Base-by-base conservation (phyloP, 2,329 filamentous ascomycete genomes). In the Cladophialophora immunda region DNA sequence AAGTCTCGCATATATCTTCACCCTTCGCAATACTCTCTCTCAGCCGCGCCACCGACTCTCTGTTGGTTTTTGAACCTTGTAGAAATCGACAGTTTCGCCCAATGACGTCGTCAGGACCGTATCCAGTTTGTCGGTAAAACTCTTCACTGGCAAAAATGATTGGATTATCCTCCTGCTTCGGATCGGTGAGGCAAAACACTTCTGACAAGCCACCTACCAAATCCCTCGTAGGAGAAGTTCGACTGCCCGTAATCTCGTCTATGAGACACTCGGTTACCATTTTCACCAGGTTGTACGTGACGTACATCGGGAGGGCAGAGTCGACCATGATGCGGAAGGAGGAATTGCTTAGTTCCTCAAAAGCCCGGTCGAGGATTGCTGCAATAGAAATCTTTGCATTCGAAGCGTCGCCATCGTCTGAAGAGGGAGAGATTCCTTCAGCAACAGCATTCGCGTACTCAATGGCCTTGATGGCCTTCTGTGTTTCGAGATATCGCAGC, bases 91-190 rank as follows among this genome's bases (percentile, higher is more conserved):
- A 82, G 61, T 82, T 83, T 17, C 77, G 74, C 9, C 81, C 81
- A 47, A 83, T 78, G 11, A 78, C 76, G 67, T 81, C 78, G 45
- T 82, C 80, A 30, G 73, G 75, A 22, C 77, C 76, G 66, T 82
- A 83, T 47, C 81, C 78, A 2, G 80, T 79, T 25, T 76, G 78
- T 52, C 77, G 76, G 72, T 81, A 82, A 72, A 83, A 83, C 61
- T 81, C 80, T 68, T 81, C 77, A 17, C 78, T 81, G 34, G 80
- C 80, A 69, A 81, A 82, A 1, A 82, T 77, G 62, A 82, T 81
- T 1, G 80, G 80, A 66, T 81, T 82, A 68, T 82, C 81, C 9
- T 75, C 73, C 36, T 79, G 69, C 17, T 76, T 78, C 9, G 81
- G 81, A 71, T 82, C 81, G 1, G 78, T 78, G 6, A 83, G 73